These are phyloP conservation scores for Saccharomycopsis fermentans DNA, from an alignment of 805 yeast species.

Conservation along the genomic window DNA sequence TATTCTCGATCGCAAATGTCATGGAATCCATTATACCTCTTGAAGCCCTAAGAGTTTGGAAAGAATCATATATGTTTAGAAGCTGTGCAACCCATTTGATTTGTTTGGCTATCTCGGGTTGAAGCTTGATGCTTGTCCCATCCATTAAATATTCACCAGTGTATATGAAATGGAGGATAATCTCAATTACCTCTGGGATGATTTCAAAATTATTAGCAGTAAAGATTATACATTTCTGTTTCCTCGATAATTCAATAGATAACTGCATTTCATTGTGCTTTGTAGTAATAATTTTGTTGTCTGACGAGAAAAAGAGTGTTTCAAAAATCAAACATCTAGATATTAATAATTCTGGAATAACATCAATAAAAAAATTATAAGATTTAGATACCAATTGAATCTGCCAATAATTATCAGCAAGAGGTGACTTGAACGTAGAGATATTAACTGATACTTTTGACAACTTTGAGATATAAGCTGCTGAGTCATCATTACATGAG, in stretches of 20 bases:
- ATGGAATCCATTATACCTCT: neutral
- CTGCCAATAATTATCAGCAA: neutral
- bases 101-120: slow-evolving; percentile 18
- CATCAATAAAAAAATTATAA: neutral
- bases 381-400: neutral
- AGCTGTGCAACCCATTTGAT: neutral
- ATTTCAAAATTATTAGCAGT: neutral
- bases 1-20: neutral
- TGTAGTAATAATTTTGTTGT: neutral
- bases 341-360: slow-evolving; percentile 22
- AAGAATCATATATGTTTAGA: neutral
- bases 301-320: neutral
- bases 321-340: slow-evolving; percentile 26
- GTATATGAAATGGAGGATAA: slow-evolving; percentile 41
- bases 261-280: neutral
- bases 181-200: slow-evolving; percentile 15
- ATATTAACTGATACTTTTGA: neutral
- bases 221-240: neutral
- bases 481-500: neutral
- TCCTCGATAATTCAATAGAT: neutral
- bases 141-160: slow-evolving; percentile 33
- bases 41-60: neutral
- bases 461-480: neutral
- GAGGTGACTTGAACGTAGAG: neutral
- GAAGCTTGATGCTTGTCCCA: slow-evolving; percentile 32